Percentiles rank a stretch among this genome's conserved stretches.
phyloP scores from a whole-genome alignment of 352 stramenopile species.

The Phytopythium litorale region DNA sequence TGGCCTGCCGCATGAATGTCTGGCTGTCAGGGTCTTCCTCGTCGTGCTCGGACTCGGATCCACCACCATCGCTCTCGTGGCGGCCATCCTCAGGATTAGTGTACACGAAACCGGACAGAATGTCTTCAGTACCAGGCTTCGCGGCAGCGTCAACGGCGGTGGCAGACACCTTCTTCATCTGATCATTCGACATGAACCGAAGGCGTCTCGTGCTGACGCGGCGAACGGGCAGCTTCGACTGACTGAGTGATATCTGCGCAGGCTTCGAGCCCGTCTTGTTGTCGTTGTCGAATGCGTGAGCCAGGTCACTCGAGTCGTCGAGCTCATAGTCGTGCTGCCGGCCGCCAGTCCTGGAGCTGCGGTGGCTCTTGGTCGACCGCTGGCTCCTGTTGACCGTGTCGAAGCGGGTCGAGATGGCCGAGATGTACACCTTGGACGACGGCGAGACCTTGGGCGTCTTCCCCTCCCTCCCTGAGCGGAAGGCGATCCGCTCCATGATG shows the following conservation, averaged over 20 bases:
- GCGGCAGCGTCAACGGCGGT: not conserved
- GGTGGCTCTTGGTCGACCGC: not conserved
- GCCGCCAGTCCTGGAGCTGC: not conserved
- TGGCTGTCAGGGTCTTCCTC: constrained; percentile 7
- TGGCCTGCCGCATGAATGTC: constrained; percentile 4
- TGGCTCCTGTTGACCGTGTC: not conserved
- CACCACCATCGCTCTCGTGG: constrained; percentile 12
- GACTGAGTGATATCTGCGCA: not conserved
- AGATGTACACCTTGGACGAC: not conserved
- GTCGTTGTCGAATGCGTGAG: not conserved
- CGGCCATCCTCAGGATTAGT: not conserved
- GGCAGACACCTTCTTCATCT: not conserved
- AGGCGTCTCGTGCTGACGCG: not conserved
- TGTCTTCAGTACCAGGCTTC: not conserved
- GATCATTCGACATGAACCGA: not conserved
- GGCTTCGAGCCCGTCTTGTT: not conserved
- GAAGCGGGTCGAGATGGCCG: not conserved
- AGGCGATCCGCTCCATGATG: constrained; percentile 6
- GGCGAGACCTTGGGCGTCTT: constrained; percentile 1
- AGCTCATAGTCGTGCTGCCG: not conserved
- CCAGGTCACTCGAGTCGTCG: not conserved
- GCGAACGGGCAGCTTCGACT: not conserved
- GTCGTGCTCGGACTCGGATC: constrained; percentile 13
- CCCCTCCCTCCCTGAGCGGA: not conserved
- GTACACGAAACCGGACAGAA: constrained; percentile 5